Conservation (phyloP, 345 rosid genomes). For the Cochlearia excelsa region DNA sequence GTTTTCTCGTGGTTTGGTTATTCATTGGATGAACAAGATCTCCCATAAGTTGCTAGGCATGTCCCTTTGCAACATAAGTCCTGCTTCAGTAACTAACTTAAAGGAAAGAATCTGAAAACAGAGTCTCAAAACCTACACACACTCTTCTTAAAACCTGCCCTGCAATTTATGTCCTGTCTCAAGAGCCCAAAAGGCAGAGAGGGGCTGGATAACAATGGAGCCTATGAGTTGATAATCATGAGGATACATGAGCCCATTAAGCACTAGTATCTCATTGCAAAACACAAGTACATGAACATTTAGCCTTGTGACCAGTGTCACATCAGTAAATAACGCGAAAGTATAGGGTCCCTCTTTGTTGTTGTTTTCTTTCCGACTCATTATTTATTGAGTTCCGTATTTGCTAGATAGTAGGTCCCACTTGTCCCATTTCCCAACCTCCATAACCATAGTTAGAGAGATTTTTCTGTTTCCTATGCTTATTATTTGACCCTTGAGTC, state of each 20-base stretch:
- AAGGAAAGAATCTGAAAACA: constrained; percentile 11
- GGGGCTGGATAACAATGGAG: no score
- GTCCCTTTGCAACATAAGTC: constrained; percentile 2
- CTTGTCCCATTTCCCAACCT: constrained; percentile 16
- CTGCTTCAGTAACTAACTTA: constrained; percentile 11
- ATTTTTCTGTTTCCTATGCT: constrained; percentile 35
- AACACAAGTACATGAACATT: no score
- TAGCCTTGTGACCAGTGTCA: constrained; percentile 17
- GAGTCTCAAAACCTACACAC: neutral
- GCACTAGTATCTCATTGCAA: no score
- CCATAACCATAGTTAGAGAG: constrained; percentile 22
- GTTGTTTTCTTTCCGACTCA: neutral
- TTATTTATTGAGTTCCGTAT: constrained; percentile 24
- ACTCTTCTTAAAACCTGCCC: constrained; percentile 12
- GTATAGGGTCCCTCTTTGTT: constrained; percentile 17
- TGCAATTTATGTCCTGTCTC: constrained; percentile 37
- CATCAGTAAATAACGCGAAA: constrained; percentile 27
- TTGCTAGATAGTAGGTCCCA: constrained; percentile 26
- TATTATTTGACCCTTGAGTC: neutral
- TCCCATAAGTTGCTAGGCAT: constrained; percentile 21
- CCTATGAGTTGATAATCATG: no score
- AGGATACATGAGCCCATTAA: no score
- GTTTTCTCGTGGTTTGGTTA: constrained; percentile 21
- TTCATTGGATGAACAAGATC: constrained; percentile 25
- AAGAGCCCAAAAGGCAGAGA: no score